A percentile compares a stretch with the other conserved stretches of the same genome.
Conservation (phyloP, 2,329 filamentous ascomycete genomes). For the Phialocephala sp. region DNA sequence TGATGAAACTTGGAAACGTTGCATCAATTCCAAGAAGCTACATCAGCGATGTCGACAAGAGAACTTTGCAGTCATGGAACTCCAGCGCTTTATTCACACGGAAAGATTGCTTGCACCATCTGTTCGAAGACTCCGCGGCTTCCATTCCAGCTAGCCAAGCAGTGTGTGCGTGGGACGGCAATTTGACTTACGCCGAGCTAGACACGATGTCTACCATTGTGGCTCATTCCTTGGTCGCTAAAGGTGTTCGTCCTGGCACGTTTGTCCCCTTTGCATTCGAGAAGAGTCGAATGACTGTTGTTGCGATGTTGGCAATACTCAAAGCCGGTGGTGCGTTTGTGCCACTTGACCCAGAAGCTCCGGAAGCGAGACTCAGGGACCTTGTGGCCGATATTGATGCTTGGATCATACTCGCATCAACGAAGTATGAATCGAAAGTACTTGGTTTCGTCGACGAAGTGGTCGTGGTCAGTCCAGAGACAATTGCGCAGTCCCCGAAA, state of each 20-base stretch:
- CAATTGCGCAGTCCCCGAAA: background rate
- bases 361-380: slow-evolving; percentile 4
- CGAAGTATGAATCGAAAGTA: background rate
- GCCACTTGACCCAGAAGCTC: slow-evolving; percentile 33
- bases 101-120: slow-evolving; percentile 22
- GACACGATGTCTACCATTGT: slow-evolving; percentile 23
- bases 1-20: too few relatives aligned
- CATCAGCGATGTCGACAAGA: too few relatives aligned
- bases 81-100: too few relatives aligned
- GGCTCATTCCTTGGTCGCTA: slow-evolving; percentile 19
- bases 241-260: slow-evolving; percentile 25
- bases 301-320: slow-evolving; percentile 39
- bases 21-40: too few relatives aligned
- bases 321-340: slow-evolving; percentile 41
- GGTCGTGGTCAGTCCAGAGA: background rate
- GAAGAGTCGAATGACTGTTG: slow-evolving; percentile 36
- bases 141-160: slow-evolving; percentile 25
- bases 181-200: slow-evolving; percentile 31
- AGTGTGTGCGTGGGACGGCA: slow-evolving; percentile 33
- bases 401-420: background rate
- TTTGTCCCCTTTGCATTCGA: slow-evolving; percentile 34
- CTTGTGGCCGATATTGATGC: slow-evolving; percentile 11
- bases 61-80: too few relatives aligned
- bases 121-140: slow-evolving; percentile 20
- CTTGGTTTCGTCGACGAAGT: background rate